Conservation (phyloP, 2,329 filamentous ascomycete species). For the Monosporascus sp. region DNA sequence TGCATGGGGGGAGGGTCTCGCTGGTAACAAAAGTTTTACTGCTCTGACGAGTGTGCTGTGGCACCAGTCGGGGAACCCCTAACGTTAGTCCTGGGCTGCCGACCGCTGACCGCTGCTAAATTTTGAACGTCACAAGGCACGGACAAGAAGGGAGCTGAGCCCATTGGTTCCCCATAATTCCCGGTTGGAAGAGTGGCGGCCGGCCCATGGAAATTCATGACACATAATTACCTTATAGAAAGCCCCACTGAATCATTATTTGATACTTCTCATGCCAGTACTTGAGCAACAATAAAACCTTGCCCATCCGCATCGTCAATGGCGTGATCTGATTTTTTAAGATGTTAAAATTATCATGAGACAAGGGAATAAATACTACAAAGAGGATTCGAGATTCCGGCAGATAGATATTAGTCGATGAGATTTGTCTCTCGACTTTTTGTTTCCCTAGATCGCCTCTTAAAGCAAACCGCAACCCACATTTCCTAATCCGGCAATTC, state of each 20-base stretch:
- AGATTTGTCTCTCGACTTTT: neutral
- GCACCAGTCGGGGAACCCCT: neutral
- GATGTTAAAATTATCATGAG: neutral
- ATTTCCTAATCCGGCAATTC: neutral
- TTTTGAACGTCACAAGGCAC: conserved; percentile 6
- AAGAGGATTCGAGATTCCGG: too few relatives aligned
- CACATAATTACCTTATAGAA: conserved; percentile 34
- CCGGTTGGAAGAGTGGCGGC: neutral
- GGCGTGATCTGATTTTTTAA: conserved; percentile 2
- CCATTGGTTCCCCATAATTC: neutral
- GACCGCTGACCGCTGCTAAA: neutral
- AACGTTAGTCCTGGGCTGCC: neutral
- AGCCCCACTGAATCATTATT: conserved; percentile 21
- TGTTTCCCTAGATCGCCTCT: neutral
- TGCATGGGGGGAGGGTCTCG: too few relatives aligned
- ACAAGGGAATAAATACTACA: too few relatives aligned
- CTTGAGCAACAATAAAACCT: conserved; percentile 12
- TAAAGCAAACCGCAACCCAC: neutral
- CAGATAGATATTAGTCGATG: too few relatives aligned
- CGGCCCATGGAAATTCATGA: conserved; percentile 21
- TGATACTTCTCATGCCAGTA: conserved; percentile 14
- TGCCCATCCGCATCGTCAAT: conserved; percentile 10
- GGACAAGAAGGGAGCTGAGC: conserved; percentile 4
- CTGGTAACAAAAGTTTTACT: neutral
- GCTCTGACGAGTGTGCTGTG: neutral